Evolutionary conservation across 441 rosid genomes (phyloP).

Genomic region (Populus tomentosa): DNA sequence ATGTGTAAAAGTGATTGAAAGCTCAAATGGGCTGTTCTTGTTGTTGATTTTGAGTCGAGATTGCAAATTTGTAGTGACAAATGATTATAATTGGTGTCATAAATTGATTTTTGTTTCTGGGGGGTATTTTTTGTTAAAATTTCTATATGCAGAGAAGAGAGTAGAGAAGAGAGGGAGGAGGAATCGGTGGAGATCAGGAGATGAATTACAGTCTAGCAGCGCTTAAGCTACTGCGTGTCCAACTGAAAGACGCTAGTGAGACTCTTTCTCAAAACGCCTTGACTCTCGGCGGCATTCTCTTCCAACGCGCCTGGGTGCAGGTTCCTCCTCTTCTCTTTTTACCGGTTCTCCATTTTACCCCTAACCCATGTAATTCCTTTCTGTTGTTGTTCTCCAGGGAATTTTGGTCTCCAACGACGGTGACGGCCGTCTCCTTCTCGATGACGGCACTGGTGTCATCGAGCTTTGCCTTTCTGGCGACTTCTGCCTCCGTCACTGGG

Average conservation of each 20-base stretch:
- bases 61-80: no score
- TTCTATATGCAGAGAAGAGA: no score
- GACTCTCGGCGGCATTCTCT: conserved; percentile 58
- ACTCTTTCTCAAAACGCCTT: conserved; percentile 36
- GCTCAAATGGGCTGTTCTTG: no score
- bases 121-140: no score
- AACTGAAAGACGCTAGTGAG: conserved; percentile 41
- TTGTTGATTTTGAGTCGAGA: no score
- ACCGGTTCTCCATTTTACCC: neutral
- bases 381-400: conserved; percentile 35
- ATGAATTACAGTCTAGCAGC: no score
- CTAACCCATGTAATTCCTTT: neutral
- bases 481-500: no score
- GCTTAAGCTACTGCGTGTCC: conserved; percentile 48
- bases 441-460: conserved; percentile 68
- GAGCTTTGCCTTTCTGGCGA: conserved; percentile 12
- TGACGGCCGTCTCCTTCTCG: conserved; percentile 30
- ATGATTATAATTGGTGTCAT: no score
- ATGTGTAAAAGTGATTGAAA: no score
- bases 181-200: no score
- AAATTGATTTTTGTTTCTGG: no score
- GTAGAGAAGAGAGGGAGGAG: no score
- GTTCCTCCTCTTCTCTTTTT: conserved; percentile 12
- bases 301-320: conserved; percentile 72
- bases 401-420: conserved; percentile 9